Conservation (phyloP, 2,329 filamentous ascomycete genomes). For the Alternaria incomplexa region DNA sequence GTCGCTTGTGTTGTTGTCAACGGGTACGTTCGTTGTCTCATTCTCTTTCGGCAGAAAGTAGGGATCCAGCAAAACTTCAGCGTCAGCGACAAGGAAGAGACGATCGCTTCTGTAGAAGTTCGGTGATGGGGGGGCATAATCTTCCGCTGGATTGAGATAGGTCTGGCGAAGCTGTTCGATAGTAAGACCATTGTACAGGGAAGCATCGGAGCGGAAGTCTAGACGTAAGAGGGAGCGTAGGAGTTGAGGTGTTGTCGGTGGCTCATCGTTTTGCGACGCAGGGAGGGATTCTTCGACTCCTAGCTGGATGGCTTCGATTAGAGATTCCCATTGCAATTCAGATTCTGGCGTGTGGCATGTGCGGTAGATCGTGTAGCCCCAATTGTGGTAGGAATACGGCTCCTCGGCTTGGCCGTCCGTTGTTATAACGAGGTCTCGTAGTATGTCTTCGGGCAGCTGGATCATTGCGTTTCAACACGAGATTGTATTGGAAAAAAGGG, state of each 20-base stretch:
- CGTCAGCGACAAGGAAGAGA: not conserved
- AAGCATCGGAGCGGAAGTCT: not conserved
- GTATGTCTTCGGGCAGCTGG: not conserved
- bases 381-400: not conserved
- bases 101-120: not conserved
- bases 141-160: not conserved
- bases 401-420: not conserved
- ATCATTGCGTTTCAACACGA: not conserved
- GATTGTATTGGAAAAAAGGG: too few species aligned
- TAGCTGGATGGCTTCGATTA: not conserved
- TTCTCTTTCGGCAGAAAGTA: not conserved
- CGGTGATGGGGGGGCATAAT: not conserved
- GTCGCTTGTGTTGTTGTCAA: not conserved
- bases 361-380: not conserved
- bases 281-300: not conserved
- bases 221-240: not conserved
- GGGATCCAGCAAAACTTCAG: not conserved
- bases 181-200: not conserved
- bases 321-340: not conserved
- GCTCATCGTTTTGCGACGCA: not conserved
- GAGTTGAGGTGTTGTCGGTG: not conserved
- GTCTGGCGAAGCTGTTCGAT: not conserved
- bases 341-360: not conserved
- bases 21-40: not conserved
- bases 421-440: not conserved